Base-by-base conservation (phyloP, 345 rosid species). In the Hevea brasiliensis region DNA sequence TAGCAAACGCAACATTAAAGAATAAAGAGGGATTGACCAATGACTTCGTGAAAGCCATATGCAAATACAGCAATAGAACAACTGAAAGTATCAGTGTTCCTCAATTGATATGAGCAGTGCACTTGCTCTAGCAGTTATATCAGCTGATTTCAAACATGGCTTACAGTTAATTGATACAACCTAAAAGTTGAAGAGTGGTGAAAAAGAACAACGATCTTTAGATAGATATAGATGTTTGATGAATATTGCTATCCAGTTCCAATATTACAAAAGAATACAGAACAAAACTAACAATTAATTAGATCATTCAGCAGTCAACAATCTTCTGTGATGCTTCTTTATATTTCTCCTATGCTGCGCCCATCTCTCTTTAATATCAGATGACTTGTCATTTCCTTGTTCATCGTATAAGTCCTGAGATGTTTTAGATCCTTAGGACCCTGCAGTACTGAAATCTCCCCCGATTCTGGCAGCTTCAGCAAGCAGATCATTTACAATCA, bases 331-430 rank as follows among this genome's bases (percentile, higher is more conserved):
- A 51, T 37, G 74, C 78, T 81, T 86, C 82, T 84, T 89, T 50
- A 82, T 83, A 29, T 76, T 82, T 79, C 87, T 85, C 82, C 92
- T 85, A 17, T 78, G 88, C 63, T 68, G 26, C 0, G 86, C 85
- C 98, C 98, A 92, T 81, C 94, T 86, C 80, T 86, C 90, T 81
- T 94, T 94, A 42, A 94, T 90, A 61, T 85, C 80, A 11, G 40
- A 29, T 3, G 74, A 41, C 41, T 74, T 80, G 62, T 72, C 75
- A 26, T 44, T 32, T 32, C 37, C 2, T 32, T 32, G 37, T 32
- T 32, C 37, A 26, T 83, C 68, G 40, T 20, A 23, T 18, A 27
- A 21, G 57, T 40, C 42, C 7, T 55, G 14, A 2, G 54, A 64
- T 12, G 13, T 32, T 48, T 62, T 71, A 4, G 37, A 4, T 4